Base-by-base conservation (phyloP, 257 asterid species). In the Fraxinus excelsior region DNA sequence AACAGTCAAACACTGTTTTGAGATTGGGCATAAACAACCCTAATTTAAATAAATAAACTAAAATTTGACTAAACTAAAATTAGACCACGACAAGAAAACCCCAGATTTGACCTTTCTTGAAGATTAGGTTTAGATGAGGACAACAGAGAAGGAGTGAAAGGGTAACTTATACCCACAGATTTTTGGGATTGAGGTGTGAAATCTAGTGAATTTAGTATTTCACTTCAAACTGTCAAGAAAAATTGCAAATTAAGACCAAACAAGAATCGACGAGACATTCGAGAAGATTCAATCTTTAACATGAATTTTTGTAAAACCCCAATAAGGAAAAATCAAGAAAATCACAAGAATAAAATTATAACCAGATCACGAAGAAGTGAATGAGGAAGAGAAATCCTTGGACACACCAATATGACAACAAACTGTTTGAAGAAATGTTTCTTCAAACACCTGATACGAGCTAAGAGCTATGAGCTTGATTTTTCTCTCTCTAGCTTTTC, bases 301-400 rank as follows among this genome's bases (percentile, higher is more conserved):
- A 73, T 25, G 67, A 66, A 67, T 66, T 72, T 51, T 31, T 23
- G 67, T 44, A 70, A 83, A 71, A 40, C 44, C 76, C 68, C 76
- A 46, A 66, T 19, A 31, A 31, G 74, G 25, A 81, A 60, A 67
- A 71, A 56, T 56, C 32, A 76, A 72, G 16, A 70, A 71, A 74
- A 72, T 9, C 44, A 7, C 58, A 74, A 78, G 67, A 62, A 49
- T 51, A 71, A 37, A 76, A 58, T 21, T 6, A 78, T 67, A 71
- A 83, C 86, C 88, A 91, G 96, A 91, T 84, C 90, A 85, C 84
- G 85, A 78, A 76, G 73, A 82, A 81, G 40, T 44, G 62, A 64
- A 46, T 58, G 49, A 58, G 56, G 44, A 46, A 72, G 73, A 75
- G 29, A 38, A 73, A 46, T 58, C 49, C 83, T 76, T 46, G 7